These are phyloP conservation scores for Adenanthera pavonina DNA, from an alignment of 306 rosid genomes.

Conservation along the genomic window DNA sequence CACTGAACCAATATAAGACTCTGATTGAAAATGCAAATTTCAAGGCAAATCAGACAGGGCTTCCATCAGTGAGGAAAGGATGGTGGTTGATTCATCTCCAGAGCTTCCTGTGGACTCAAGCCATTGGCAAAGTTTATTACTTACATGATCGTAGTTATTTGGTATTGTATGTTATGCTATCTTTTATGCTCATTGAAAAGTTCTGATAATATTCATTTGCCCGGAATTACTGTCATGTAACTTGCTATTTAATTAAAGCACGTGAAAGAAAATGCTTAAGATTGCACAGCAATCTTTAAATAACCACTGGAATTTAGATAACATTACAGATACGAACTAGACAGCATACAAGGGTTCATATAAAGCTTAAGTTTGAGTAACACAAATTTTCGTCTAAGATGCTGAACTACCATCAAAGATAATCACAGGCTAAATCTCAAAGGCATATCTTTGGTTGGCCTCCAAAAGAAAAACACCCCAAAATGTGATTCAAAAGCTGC, in stretches of 20 bases:
- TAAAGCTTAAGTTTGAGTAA: not conserved
- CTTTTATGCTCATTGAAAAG: not conserved
- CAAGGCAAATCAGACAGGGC: conserved; percentile 67
- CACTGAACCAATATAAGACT: conserved; percentile 60
- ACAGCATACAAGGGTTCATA: not conserved
- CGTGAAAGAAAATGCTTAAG: not conserved
- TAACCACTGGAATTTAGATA: not conserved
- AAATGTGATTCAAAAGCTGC: not conserved
- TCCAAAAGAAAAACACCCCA: not conserved
- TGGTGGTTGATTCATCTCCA: conserved; percentile 47
- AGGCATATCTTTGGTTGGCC: conserved; percentile 5
- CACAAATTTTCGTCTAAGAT: not conserved
- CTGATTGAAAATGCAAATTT: conserved; percentile 74
- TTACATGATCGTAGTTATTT: not conserved
- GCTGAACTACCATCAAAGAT: not conserved
- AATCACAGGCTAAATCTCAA: not conserved
- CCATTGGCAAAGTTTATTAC: not conserved
- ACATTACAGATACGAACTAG: not conserved
- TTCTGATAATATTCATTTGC: not conserved
- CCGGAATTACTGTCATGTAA: not conserved
- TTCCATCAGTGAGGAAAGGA: conserved; percentile 65
- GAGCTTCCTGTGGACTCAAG: conserved; percentile 59
- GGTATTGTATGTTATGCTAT: not conserved
- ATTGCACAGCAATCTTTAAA: not conserved
- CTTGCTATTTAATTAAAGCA: not conserved